Conservation (phyloP, 441 rosid genomes). For the Eruca vesicaria region DNA sequence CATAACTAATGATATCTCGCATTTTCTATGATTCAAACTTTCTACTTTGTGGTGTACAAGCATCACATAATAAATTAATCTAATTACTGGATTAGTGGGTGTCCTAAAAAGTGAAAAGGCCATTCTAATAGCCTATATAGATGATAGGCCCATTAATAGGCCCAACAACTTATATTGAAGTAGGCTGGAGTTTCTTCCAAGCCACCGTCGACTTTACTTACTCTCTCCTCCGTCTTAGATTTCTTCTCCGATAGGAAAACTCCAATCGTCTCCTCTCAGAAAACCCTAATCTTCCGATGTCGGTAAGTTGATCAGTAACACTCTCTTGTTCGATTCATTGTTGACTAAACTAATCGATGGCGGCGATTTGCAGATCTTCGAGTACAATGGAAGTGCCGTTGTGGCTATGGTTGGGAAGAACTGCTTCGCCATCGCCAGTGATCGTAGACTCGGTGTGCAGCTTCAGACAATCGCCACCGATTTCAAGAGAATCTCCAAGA, state of each 20-base stretch:
- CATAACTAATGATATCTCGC: background rate
- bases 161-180: conserved; percentile 4
- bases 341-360: background rate
- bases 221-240: conserved; percentile 20
- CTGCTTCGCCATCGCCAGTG: conserved; percentile 96
- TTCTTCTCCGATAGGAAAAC: conserved; percentile 23
- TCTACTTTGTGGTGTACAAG: background rate
- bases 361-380: conserved; percentile 63
- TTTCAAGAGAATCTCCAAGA: conserved; percentile 74
- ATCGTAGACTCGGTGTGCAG: conserved; percentile 87
- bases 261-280: conserved; percentile 3
- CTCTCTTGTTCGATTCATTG: background rate
- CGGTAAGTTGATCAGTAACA: conserved; percentile 20
- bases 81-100: background rate
- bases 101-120: background rate
- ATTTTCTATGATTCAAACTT: background rate
- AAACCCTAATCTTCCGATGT: conserved; percentile 29
- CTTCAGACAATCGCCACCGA: conserved; percentile 94
- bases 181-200: conserved; percentile 34
- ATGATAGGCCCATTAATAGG: background rate
- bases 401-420: conserved; percentile 99
- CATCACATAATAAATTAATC: background rate
- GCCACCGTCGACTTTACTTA: conserved; percentile 48
- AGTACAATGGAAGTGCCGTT: conserved; percentile 96
- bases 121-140: background rate